These are phyloP conservation scores for Suhomyces anneliseae DNA, from an alignment of 1,139 yeast species.

Conservation along the genomic window DNA sequence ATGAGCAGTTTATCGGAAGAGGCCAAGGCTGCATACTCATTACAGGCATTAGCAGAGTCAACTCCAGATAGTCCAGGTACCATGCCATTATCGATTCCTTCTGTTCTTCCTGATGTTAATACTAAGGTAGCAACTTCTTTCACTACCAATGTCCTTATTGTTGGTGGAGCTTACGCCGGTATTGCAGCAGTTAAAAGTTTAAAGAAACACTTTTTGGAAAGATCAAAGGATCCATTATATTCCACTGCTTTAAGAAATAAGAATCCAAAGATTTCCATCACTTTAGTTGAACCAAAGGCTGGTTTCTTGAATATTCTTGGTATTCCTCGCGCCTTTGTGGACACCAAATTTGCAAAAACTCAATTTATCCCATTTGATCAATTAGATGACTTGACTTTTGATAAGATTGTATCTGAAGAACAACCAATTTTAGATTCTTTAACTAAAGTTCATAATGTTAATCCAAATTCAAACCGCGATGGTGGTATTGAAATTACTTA, in stretches of 20 bases:
- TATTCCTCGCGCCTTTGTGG: constrained; percentile 49
- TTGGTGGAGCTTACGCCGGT: constrained; percentile 59
- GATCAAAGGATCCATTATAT: constrained; percentile 11
- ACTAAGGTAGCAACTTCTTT: constrained; percentile 6
- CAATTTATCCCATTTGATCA: constrained; percentile 40
- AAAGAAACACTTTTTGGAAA: constrained; percentile 27
- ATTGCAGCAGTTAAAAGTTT: constrained; percentile 41
- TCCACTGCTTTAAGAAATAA: constrained; percentile 11
- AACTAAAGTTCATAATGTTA: constrained; percentile 11
- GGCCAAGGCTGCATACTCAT: not conserved
- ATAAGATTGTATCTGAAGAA: constrained; percentile 27
- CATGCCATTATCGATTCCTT: constrained; percentile 12
- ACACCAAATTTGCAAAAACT: constrained; percentile 44
- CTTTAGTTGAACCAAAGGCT: constrained; percentile 50
- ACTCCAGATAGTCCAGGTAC: not conserved
- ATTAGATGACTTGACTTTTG: constrained; percentile 32
- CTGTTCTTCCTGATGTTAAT: not conserved
- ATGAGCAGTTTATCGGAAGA: not conserved
- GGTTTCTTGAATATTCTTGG: constrained; percentile 55
- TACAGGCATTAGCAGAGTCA: not conserved
- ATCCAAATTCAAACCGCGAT: constrained; percentile 16
- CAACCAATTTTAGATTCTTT: constrained; percentile 16
- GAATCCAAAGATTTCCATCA: constrained; percentile 31
- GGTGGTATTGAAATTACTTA: constrained; percentile 25
- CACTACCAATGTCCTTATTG: constrained; percentile 37